phyloP scores from a whole-genome alignment of 2,329 filamentous ascomycete species.

The Aureobasidium sp. region DNA sequence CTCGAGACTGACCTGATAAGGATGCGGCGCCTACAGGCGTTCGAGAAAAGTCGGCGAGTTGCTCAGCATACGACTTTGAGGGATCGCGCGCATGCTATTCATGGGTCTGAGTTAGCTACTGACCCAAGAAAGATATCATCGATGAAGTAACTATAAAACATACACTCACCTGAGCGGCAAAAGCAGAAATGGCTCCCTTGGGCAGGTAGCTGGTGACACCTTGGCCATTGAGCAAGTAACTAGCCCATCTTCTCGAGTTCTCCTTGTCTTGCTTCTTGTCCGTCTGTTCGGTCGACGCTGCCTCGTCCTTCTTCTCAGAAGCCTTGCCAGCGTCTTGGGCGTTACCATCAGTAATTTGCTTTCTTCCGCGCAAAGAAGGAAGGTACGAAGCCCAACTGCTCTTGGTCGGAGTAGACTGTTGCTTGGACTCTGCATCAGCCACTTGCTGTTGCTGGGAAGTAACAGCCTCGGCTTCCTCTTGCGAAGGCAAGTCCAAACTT shows the following conservation, averaged over 20 bases:
- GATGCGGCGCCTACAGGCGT: slow-evolving; percentile 45
- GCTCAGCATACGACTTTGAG: slow-evolving; percentile 43
- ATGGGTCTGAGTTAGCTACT: not conserved
- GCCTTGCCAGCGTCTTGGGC: slow-evolving; percentile 14
- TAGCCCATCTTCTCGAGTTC: slow-evolving; percentile 37
- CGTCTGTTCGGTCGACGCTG: slow-evolving; percentile 20
- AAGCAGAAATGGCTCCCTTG: slow-evolving; percentile 38
- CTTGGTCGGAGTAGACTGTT: slow-evolving; percentile 12
- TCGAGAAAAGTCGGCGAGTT: slow-evolving; percentile 44
- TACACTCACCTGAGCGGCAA: slow-evolving; percentile 32
- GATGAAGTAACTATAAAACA: not conserved
- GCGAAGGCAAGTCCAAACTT: slow-evolving; percentile 13
- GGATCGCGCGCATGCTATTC: slow-evolving; percentile 38
- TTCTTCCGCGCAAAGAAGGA: slow-evolving; percentile 17
- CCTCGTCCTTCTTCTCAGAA: slow-evolving; percentile 17
- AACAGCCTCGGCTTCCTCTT: slow-evolving; percentile 16
- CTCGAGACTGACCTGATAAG: slow-evolving; percentile 29
- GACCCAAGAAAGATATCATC: not conserved
- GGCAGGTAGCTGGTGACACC: slow-evolving; percentile 43
- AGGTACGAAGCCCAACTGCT: slow-evolving; percentile 18
- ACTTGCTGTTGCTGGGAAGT: not conserved
- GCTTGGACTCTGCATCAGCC: not conserved
- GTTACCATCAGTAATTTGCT: slow-evolving; percentile 19
- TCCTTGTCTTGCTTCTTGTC: slow-evolving; percentile 26
- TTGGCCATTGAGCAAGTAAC: slow-evolving; percentile 42